These are phyloP conservation scores for Drechslerella coelobrocha DNA, from an alignment of 2,329 filamentous ascomycete species.

Conservation along the genomic window DNA sequence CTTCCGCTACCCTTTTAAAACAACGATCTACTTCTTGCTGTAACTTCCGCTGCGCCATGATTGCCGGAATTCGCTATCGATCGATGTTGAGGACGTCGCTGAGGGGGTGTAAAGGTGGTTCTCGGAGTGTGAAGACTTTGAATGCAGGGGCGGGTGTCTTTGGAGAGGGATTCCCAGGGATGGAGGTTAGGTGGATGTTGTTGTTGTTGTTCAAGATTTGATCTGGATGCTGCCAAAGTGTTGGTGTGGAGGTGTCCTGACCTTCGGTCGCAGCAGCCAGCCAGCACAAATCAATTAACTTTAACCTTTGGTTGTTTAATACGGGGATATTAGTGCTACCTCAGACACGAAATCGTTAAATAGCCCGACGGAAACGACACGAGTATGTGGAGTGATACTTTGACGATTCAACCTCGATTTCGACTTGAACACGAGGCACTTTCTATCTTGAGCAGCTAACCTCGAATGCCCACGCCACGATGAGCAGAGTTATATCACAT, in stretches of 20 bases:
- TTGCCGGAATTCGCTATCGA: conserved; percentile 55
- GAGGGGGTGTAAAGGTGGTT: conserved; percentile 49
- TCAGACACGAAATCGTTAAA: background rate
- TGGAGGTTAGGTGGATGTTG: conserved; percentile 28
- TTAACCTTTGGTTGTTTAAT: background rate
- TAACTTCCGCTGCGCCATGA: conserved; percentile 93
- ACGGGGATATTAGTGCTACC: too few relatives aligned
- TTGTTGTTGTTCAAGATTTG: conserved; percentile 51
- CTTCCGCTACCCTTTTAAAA: conserved; percentile 98
- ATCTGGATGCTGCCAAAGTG: conserved; percentile 38
- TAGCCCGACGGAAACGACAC: background rate
- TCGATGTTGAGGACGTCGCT: conserved; percentile 51
- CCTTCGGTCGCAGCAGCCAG: background rate
- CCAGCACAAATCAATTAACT: background rate
- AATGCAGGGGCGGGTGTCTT: conserved; percentile 29
- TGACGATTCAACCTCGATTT: background rate
- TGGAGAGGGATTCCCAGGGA: conserved; percentile 46
- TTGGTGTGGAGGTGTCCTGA: conserved; percentile 16
- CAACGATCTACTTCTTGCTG: conserved; percentile 99
- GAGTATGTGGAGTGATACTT: conserved; percentile 7
- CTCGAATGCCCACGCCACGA: too few relatives aligned
- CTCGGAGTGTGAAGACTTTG: conserved; percentile 38
- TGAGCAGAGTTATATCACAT: too few relatives aligned
- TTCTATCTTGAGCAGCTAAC: conserved; percentile 3
- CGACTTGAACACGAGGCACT: background rate